Percentiles rank a stretch among this genome's conserved stretches.
These are phyloP conservation scores for Hibiscus syriacus DNA, from an alignment of 345 rosid species.

Conservation along the genomic window DNA sequence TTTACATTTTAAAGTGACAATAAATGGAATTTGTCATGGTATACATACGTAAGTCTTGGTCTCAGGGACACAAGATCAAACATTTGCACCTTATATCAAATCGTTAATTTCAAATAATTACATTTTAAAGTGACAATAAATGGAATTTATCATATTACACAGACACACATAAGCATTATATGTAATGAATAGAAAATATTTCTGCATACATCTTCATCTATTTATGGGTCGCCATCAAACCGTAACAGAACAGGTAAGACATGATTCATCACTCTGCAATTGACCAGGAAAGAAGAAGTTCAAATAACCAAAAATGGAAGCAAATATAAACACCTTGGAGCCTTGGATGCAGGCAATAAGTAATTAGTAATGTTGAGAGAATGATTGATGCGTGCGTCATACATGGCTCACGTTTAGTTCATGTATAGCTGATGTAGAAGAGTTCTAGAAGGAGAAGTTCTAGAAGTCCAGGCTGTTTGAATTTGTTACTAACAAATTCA, in stretches of 20 bases:
- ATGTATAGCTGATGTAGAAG: too few species aligned
- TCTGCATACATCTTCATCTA: constrained; percentile 81
- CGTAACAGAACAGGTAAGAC: constrained; percentile 85
- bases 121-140: neutral
- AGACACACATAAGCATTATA: neutral
- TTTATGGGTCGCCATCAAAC: constrained; percentile 95
- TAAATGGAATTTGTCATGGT: too few species aligned
- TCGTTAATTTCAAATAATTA: neutral
- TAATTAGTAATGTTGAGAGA: constrained; percentile 1
- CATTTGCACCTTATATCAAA: neutral
- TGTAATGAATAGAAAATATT: neutral
- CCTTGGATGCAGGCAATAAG: neutral
- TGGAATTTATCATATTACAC: neutral
- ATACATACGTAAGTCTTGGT: too few species aligned
- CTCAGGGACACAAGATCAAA: neutral
- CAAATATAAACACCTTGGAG: neutral
- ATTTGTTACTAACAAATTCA: too few species aligned
- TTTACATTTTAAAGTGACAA: too few species aligned
- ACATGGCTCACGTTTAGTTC: too few species aligned
- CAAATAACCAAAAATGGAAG: neutral
- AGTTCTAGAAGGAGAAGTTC: too few species aligned
- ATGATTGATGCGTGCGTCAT: too few species aligned
- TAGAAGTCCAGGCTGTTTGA: too few species aligned
- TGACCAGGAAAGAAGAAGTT: constrained; percentile 4
- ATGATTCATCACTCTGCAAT: constrained; percentile 72